A percentile compares a stretch with the other conserved stretches of the same genome.
These are phyloP conservation scores for Hericium coralloides DNA, from an alignment of 768 basidiomycete genomes.

Conservation along the genomic window DNA sequence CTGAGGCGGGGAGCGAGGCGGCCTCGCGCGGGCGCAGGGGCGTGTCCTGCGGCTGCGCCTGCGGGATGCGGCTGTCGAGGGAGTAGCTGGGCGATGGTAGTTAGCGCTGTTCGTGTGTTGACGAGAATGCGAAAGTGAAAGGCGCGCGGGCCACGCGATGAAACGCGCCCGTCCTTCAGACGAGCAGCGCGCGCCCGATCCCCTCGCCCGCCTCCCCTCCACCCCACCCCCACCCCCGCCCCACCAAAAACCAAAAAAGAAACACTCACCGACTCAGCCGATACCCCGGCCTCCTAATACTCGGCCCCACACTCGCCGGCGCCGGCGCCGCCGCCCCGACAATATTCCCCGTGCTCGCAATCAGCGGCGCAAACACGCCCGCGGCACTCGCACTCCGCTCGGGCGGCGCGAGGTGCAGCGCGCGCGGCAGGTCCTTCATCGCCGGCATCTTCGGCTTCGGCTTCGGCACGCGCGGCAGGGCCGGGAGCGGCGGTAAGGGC, in stretches of 20 bases:
- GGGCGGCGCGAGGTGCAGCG: slow-evolving; percentile 19
- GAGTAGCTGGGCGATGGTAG: slow-evolving; percentile 17
- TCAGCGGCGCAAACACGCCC: slow-evolving; percentile 63
- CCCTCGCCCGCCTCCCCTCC: too few relatives aligned
- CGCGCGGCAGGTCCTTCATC: slow-evolving; percentile 9
- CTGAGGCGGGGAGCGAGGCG: too few relatives aligned
- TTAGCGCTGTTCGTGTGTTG: not conserved
- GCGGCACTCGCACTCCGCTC: slow-evolving; percentile 39
- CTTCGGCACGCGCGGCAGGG: slow-evolving; percentile 12
- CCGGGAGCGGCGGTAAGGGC: slow-evolving; percentile 9
- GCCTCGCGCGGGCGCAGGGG: too few relatives aligned
- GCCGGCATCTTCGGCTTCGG: slow-evolving; percentile 15
- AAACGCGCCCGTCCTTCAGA: not conserved
- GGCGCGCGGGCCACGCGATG: too few relatives aligned
- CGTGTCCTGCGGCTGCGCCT: too few relatives aligned
- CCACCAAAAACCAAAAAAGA: too few relatives aligned
- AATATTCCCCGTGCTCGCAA: slow-evolving; percentile 60
- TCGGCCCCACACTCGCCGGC: slow-evolving; percentile 42
- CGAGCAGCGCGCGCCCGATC: too few relatives aligned
- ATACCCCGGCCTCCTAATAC: slow-evolving; percentile 56
- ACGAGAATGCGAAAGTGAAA: not conserved
- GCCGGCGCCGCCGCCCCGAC: slow-evolving; percentile 51
- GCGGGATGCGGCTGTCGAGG: slow-evolving; percentile 11
- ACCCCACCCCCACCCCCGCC: too few relatives aligned
- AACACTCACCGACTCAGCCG: slow-evolving; percentile 45